Base-by-base conservation (phyloP, 306 rosid genomes). In the Comarum palustre region DNA sequence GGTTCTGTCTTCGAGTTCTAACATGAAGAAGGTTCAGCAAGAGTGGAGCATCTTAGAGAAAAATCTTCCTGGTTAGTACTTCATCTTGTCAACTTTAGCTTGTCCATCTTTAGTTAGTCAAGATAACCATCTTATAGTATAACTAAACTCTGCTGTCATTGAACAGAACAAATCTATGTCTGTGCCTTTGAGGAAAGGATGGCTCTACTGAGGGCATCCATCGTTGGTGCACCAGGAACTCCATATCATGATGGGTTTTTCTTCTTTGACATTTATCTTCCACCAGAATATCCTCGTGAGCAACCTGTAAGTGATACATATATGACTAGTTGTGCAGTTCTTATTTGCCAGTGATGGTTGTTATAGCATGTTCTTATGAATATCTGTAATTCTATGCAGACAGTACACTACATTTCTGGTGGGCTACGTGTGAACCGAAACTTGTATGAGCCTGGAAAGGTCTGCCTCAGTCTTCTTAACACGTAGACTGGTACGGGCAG, bases 191-290 rank as follows among this genome's bases (percentile, higher is more conserved):
- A 91, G 82, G 97, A 88, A 78, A 90, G 97, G 81, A 90, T 95
- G 91, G 97, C 91, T 84, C 96, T 94, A 31, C 54, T 94, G 71
- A 89, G 84, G 51, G 96, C 96, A 57, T 97, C 83, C 58, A 87
- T 94, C 66, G 87, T 94, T 17, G 99, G 99, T 72, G 91, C 90
- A 58, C 85, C 97, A 46, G 96, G 99, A 80, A 94, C 99, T 62
- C 99, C 99, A 57, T 94, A 94, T 77, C 96, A 94, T 24, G 93
- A 94, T 19, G 99, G 99, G 6, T 68, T 94, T 75, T 94, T 91
- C 83, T 90, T 87, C 85, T 95, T 95, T 22, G 99, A 95, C 73
- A 86, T 95, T 74, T 77, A 65, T 74, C 91, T 95, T 76, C 97
- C 99, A 79, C 90, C 90, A 0, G 84, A 86, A 70, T 95, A 90